Conservation (phyloP, 2,329 filamentous ascomycete genomes). For the Ilyonectria mors-panacis region DNA sequence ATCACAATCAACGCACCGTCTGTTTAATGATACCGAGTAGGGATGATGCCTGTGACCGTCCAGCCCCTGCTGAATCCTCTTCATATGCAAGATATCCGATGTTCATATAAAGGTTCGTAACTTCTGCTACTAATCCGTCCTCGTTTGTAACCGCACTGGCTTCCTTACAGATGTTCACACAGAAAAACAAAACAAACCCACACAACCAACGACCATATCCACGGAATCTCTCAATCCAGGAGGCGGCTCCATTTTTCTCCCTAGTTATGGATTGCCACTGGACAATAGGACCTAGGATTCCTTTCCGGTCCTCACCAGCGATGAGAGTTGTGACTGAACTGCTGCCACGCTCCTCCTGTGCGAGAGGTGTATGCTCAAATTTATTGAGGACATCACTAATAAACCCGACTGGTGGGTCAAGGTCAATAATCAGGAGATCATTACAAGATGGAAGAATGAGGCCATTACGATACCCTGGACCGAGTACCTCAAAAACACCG, state of each 20-base stretch:
- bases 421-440: slow-evolving; percentile 39
- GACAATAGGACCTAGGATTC: background rate
- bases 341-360: slow-evolving; percentile 44
- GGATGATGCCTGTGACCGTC: too few relatives aligned
- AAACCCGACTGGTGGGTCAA: slow-evolving; percentile 52
- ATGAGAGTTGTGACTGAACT: slow-evolving; percentile 25
- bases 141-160: too few relatives aligned
- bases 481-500: slow-evolving; percentile 27
- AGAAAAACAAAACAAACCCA: too few relatives aligned
- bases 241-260: background rate
- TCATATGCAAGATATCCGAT: too few relatives aligned
- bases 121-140: too few relatives aligned
- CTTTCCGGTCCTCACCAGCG: slow-evolving; percentile 4
- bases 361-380: slow-evolving; percentile 48
- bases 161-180: too few relatives aligned
- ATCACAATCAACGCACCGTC: too few relatives aligned
- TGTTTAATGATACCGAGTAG: too few relatives aligned
- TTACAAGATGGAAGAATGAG: slow-evolving; percentile 46
- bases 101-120: too few relatives aligned
- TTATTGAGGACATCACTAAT: slow-evolving; percentile 49
- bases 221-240: background rate
- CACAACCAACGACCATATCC: background rate
- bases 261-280: background rate
- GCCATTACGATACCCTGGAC: slow-evolving; percentile 46
- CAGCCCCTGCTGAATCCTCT: too few relatives aligned